These are phyloP conservation scores for Kuraishia borneana DNA, from an alignment of 805 yeast species.

Conservation along the genomic window DNA sequence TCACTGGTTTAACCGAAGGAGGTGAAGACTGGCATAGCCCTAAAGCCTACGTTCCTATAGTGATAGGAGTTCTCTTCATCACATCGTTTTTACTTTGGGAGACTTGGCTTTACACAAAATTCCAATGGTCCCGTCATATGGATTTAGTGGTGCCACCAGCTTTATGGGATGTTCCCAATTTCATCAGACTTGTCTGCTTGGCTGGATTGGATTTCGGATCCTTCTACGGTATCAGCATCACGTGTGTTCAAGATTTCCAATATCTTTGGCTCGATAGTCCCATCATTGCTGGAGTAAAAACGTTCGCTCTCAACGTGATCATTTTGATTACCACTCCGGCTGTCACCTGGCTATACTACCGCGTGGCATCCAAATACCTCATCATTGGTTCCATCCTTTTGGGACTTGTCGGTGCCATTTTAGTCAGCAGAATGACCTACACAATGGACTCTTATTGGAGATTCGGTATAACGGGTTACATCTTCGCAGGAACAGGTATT, in stretches of 20 bases:
- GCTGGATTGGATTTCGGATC: constrained; percentile 9
- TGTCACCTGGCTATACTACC: too few species aligned
- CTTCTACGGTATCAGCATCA: too few species aligned
- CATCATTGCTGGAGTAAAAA: constrained; percentile 5
- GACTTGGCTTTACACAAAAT: constrained; percentile 4
- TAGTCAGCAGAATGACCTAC: neutral
- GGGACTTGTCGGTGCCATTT: constrained; percentile 5
- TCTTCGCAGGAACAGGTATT: neutral
- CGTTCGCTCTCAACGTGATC: neutral
- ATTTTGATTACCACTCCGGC: too few species aligned
- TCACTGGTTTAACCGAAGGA: constrained; percentile 26
- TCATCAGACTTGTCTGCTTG: constrained; percentile 11
- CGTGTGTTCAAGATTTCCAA: too few species aligned
- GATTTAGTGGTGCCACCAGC: constrained; percentile 17
- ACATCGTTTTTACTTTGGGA: constrained; percentile 14
- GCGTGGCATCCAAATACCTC: constrained; percentile 10
- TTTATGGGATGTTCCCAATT: constrained; percentile 15
- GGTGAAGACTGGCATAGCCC: constrained; percentile 25
- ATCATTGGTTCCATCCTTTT: too few species aligned
- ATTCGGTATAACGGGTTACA: neutral
- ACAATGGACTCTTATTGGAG: constrained; percentile 1
- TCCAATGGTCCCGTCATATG: constrained; percentile 6
- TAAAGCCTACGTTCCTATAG: constrained; percentile 21
- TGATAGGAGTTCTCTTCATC: constrained; percentile 18
- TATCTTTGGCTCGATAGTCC: constrained; percentile 11